phyloP scores from a whole-genome alignment of 176 grass and related monocot genomes.

The Chloris gayana region DNA sequence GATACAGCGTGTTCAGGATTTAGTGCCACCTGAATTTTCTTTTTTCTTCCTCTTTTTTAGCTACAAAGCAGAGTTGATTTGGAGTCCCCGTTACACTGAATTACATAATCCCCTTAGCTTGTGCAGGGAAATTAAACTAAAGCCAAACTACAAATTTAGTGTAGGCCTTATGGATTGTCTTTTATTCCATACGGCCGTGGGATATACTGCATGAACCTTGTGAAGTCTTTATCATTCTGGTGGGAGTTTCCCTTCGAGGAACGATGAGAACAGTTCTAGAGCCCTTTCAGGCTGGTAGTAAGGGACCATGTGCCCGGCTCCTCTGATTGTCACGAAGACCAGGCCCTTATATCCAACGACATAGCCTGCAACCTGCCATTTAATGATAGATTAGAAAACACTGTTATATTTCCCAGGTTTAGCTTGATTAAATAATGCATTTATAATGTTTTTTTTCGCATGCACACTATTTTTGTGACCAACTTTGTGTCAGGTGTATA shows the following conservation, averaged over 20 bases:
- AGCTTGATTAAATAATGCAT: constrained; percentile 11
- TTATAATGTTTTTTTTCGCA: background rate
- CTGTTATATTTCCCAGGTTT: constrained; percentile 14
- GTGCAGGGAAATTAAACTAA: constrained; percentile 16
- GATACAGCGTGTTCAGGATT: background rate
- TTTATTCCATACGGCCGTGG: background rate
- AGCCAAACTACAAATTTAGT: background rate
- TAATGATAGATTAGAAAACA: background rate
- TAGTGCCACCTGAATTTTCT: background rate
- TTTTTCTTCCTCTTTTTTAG: background rate
- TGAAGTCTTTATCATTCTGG: constrained; percentile 30
- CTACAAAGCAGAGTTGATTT: background rate
- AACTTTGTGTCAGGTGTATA: background rate
- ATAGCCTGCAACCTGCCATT: constrained; percentile 62
- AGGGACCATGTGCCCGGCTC: constrained; percentile 73
- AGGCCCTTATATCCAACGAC: constrained; percentile 54
- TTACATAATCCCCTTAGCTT: background rate
- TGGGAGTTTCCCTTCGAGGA: constrained; percentile 62
- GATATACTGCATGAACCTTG: background rate
- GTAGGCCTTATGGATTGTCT: background rate
- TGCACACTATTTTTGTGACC: background rate
- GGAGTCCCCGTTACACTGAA: background rate
- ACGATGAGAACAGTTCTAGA: constrained; percentile 53
- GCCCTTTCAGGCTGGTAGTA: constrained; percentile 65
- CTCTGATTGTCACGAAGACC: constrained; percentile 56